phyloP scores from a whole-genome alignment of 2,329 filamentous ascomycete species.

The Sporothrix phasma region DNA sequence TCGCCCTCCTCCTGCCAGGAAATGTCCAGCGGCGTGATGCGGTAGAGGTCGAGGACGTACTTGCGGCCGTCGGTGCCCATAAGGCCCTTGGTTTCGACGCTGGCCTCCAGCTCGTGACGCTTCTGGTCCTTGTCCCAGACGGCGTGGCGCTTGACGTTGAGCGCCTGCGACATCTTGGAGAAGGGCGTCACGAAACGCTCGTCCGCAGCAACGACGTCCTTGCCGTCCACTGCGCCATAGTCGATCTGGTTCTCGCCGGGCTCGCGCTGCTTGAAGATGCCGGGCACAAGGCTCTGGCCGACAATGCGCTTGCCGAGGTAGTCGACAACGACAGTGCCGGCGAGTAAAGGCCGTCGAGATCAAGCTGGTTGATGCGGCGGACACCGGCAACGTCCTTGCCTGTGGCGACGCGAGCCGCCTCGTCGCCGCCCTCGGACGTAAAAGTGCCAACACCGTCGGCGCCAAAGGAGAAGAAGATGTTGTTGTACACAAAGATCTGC shows the following conservation, averaged over 20 bases:
- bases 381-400: slow-evolving; percentile 95
- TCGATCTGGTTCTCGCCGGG: slow-evolving; percentile 98
- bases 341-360: slow-evolving; percentile 88
- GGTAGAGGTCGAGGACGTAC: slow-evolving; percentile 94
- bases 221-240: slow-evolving; percentile 95
- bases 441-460: slow-evolving; percentile 97
- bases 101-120: slow-evolving; percentile 84
- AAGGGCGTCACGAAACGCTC: slow-evolving; percentile 77
- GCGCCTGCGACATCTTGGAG: slow-evolving; percentile 78
- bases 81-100: slow-evolving; percentile 96
- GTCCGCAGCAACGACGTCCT: slow-evolving; percentile 86
- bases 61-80: slow-evolving; percentile 92
- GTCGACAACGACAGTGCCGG: slow-evolving; percentile 91
- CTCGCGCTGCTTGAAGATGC: slow-evolving; percentile 97
- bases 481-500: slow-evolving; percentile 99
- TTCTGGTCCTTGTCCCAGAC: slow-evolving; percentile 97
- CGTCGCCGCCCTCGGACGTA: slow-evolving; percentile 89
- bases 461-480: slow-evolving; percentile 98
- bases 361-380: slow-evolving; percentile 89
- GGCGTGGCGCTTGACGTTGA: slow-evolving; percentile 86
- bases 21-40: slow-evolving; percentile 85
- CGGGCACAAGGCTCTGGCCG: slow-evolving; percentile 93
- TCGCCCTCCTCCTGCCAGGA: slow-evolving; percentile 74
- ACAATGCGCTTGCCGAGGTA: slow-evolving; percentile 96
- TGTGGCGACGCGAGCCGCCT: slow-evolving; percentile 89